Conservation (phyloP, 1,284 basidiomycete species). For the Cutaneotrichosporon dermatis region DNA sequence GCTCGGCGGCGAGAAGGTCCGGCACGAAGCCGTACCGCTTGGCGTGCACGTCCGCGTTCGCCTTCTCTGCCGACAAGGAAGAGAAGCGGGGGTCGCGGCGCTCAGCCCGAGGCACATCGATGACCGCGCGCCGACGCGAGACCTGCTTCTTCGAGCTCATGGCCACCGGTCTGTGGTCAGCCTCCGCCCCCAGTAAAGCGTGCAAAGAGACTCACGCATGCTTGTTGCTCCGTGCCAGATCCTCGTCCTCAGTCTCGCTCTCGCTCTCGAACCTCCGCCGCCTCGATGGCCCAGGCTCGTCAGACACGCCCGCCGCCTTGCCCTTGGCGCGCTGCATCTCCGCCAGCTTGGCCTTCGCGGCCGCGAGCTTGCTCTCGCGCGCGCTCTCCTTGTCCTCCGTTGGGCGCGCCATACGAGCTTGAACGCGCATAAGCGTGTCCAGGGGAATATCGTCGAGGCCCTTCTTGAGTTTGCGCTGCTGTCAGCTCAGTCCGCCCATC, state of each 20-base stretch:
- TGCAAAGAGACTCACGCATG: constrained; percentile 66
- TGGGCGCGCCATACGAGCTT: constrained; percentile 23
- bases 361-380: constrained; percentile 25
- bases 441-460: constrained; percentile 30
- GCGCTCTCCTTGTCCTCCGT: constrained; percentile 3
- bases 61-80: constrained; percentile 63
- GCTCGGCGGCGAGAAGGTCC: constrained; percentile 64
- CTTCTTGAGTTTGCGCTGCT: constrained; percentile 13
- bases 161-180: constrained; percentile 64
- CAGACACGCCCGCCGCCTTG: constrained; percentile 21
- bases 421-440: constrained; percentile 50
- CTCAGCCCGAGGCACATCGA: constrained; percentile 65
- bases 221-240: constrained; percentile 66
- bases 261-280: constrained; percentile 13
- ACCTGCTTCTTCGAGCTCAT: constrained; percentile 83
- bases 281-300: constrained; percentile 21
- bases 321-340: constrained; percentile 41
- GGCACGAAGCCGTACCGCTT: constrained; percentile 75
- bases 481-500: background rate
- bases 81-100: constrained; percentile 87
- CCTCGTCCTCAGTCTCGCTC: constrained; percentile 39
- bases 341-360: constrained; percentile 37
- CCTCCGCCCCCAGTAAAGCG: background rate
- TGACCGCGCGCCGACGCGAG: constrained; percentile 67
- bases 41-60: constrained; percentile 65